Conservation (phyloP, 495 filamentous ascomycete species). For the Ramalina intermedia region DNA sequence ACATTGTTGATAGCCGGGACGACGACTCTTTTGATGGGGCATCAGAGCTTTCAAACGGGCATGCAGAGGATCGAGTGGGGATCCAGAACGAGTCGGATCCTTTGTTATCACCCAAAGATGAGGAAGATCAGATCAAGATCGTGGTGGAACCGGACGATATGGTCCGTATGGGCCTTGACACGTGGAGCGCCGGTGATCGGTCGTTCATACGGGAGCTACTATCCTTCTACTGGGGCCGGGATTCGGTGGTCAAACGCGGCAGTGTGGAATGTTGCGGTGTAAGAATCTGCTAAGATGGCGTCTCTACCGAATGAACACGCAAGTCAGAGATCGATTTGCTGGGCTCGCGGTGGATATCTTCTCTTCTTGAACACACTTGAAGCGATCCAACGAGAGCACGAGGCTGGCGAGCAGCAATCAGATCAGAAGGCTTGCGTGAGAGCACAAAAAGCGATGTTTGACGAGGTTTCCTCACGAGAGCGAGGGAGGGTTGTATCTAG, state of each 20-base stretch:
- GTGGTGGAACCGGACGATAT: constrained; percentile 43
- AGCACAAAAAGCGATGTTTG: no score
- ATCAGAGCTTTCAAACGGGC: constrained; percentile 15
- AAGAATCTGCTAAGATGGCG: constrained; percentile 44
- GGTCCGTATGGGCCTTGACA: constrained; percentile 67
- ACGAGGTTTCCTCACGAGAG: no score
- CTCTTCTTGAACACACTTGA: no score
- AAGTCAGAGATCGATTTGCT: no score
- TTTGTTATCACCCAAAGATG: constrained; percentile 14
- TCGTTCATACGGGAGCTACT: constrained; percentile 56
- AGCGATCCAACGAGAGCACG: no score
- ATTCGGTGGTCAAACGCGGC: constrained; percentile 53
- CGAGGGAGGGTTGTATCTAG: no score
- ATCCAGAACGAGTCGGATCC: constrained; percentile 1
- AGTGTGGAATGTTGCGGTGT: constrained; percentile 72
- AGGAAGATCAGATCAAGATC: background rate
- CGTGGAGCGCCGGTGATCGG: constrained; percentile 68
- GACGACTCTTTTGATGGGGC: constrained; percentile 21
- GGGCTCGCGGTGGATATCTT: no score
- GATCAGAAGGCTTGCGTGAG: no score
- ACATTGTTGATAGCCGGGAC: constrained; percentile 45
- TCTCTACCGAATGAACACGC: background rate
- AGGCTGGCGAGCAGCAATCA: no score
- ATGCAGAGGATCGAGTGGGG: constrained; percentile 30
- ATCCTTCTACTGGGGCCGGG: constrained; percentile 54